Evolutionary conservation across 2,329 filamentous ascomycete genomes (phyloP).

Genomic region (Furcasterigmium sp.): DNA sequence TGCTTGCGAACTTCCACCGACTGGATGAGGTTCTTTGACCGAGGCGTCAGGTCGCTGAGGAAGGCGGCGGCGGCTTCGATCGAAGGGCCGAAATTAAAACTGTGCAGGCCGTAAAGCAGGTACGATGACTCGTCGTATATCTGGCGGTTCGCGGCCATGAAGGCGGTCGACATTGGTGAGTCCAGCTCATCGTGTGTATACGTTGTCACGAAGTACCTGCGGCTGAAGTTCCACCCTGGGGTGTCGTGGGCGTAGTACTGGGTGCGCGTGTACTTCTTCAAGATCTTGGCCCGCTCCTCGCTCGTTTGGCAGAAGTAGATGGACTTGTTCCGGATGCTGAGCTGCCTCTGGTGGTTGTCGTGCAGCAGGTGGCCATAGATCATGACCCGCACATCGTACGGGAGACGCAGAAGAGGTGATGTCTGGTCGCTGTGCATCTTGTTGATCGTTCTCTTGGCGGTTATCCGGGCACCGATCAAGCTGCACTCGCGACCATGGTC

Average conservation of each 20-base stretch:
- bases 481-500: too few relatives aligned
- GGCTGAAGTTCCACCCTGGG: conserved; percentile 21
- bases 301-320: conserved; percentile 10
- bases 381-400: conserved; percentile 35
- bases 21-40: conserved; percentile 39
- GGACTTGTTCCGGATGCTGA: conserved; percentile 34
- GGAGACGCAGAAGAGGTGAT: conserved; percentile 21
- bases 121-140: conserved; percentile 51
- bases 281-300: neutral
- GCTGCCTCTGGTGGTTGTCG: conserved; percentile 27
- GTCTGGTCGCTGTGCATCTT: neutral
- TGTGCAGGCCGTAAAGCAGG: conserved; percentile 49
- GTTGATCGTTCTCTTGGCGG: neutral
- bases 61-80: conserved; percentile 58
- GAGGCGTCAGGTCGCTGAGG: conserved; percentile 48
- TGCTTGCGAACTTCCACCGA: conserved; percentile 51
- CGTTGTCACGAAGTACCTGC: conserved; percentile 44
- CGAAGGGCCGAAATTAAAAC: conserved; percentile 54
- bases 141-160: conserved; percentile 39
- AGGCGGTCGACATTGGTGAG: conserved; percentile 32
- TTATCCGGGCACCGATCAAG: too few relatives aligned
- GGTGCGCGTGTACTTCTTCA: conserved; percentile 18
- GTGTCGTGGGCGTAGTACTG: conserved; percentile 35
- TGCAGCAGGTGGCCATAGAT: conserved; percentile 39
- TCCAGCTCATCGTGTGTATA: conserved; percentile 42